phyloP scores from a whole-genome alignment of 2,329 filamentous ascomycete genomes.

The Cyphellophora attinorum region DNA sequence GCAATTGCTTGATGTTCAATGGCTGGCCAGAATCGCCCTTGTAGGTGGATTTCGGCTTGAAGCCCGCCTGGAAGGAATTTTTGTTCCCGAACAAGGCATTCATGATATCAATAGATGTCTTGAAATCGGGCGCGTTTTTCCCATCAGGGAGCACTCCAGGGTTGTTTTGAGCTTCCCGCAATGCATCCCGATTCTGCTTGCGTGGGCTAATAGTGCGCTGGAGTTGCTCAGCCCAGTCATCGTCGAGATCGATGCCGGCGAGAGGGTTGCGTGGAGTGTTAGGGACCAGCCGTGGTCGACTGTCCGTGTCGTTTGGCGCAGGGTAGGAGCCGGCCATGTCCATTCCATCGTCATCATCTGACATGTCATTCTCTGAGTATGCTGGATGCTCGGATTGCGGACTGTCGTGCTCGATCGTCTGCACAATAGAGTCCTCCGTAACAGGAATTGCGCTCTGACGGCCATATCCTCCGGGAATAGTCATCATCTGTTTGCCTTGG shows the following conservation, averaged over 20 bases:
- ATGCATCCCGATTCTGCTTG: slow-evolving; percentile 74
- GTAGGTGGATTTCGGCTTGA: slow-evolving; percentile 26
- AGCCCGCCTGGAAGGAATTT: slow-evolving; percentile 58
- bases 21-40: not conserved
- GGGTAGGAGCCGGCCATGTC: slow-evolving; percentile 69
- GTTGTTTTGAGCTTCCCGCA: slow-evolving; percentile 56
- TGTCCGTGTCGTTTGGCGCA: slow-evolving; percentile 37
- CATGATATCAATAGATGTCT: slow-evolving; percentile 90
- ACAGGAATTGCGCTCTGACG: slow-evolving; percentile 47
- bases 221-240: slow-evolving; percentile 89
- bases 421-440: slow-evolving; percentile 69
- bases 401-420: slow-evolving; percentile 66
- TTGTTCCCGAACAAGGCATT: slow-evolving; percentile 81
- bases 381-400: slow-evolving; percentile 57
- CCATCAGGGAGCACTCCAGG: slow-evolving; percentile 45
- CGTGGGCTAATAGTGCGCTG: slow-evolving; percentile 88
- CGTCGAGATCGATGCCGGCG: slow-evolving; percentile 49
- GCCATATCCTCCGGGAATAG: slow-evolving; percentile 74
- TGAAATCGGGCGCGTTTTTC: slow-evolving; percentile 43
- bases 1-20: not conserved
- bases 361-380: slow-evolving; percentile 43
- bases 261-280: slow-evolving; percentile 45
- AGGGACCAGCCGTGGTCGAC: slow-evolving; percentile 18
- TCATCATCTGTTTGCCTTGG: slow-evolving; percentile 31
- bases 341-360: slow-evolving; percentile 64